Evolutionary conservation across 2,329 filamentous ascomycete species (phyloP).

Genomic region (Calonectria naviculata): DNA sequence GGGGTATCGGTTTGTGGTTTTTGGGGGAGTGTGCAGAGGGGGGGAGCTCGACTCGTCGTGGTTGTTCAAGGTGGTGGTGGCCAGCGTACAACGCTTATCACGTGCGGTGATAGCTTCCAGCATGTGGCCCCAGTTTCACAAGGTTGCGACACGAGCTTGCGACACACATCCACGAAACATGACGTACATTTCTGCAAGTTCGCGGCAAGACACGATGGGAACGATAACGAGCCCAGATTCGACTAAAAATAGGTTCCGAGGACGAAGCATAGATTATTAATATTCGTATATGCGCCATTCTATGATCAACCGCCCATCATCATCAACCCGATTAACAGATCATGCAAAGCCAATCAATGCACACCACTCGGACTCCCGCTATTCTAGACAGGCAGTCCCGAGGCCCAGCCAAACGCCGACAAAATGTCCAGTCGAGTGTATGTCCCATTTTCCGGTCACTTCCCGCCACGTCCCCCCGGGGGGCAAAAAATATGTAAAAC

Average conservation of each 20-base stretch:
- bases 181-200: neutral
- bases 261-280: neutral
- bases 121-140: slow-evolving; percentile 15
- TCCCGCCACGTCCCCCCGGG: neutral
- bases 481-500: slow-evolving; percentile 1
- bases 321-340: neutral
- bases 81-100: slow-evolving; percentile 2
- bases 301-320: neutral
- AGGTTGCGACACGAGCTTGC: slow-evolving; percentile 1
- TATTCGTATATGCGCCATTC: slow-evolving; percentile 1
- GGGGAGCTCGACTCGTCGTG: neutral
- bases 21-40: neutral
- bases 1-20: neutral
- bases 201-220: neutral
- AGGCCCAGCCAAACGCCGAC: neutral
- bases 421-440: neutral
- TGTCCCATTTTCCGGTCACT: neutral
- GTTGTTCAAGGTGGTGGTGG: slow-evolving; percentile 4
- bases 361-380: neutral
- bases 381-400: neutral
- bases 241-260: neutral
- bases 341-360: neutral
- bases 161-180: slow-evolving; percentile 5
- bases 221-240: too few relatives aligned
- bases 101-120: slow-evolving; percentile 11